Evolutionary conservation across 73 alveolate genomes (phyloP).

Genomic region (Paramecium biaurelia): DNA sequence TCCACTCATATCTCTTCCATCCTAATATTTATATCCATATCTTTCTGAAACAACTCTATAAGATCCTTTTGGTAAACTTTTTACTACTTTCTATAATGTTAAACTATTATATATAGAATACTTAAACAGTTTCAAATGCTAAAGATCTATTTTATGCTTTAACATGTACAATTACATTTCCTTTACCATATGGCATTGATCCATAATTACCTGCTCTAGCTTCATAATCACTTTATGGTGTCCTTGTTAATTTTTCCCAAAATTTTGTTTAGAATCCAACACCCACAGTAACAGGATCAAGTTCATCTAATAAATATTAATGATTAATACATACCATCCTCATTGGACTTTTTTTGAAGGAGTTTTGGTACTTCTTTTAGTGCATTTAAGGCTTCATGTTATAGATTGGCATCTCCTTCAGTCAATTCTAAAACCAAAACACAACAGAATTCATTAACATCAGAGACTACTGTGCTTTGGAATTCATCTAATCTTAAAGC

Average conservation of each 20-base stretch:
- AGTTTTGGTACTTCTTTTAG: background rate
- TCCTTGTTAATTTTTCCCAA: conserved; percentile 29
- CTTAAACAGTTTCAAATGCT: conserved; percentile 16
- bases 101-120: background rate
- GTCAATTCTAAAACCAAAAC: background rate
- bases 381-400: background rate
- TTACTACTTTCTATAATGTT: background rate
- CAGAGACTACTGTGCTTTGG: conserved; percentile 40
- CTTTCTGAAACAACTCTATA: conserved; percentile 8
- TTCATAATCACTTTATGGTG: background rate
- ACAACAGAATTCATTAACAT: background rate
- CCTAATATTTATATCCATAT: conserved; percentile 29
- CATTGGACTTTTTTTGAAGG: background rate
- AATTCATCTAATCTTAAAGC: background rate
- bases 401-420: background rate
- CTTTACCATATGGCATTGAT: conserved; percentile 33
- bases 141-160: background rate
- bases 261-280: conserved; percentile 33
- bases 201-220: conserved; percentile 10
- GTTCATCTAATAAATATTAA: background rate
- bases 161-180: conserved; percentile 10
- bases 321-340: background rate
- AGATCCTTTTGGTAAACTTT: conserved; percentile 3
- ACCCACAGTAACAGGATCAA: conserved; percentile 22
- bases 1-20: conserved; percentile 46